phyloP scores from a whole-genome alignment of 2,329 filamentous ascomycete genomes.

The Pseudocercospora ulei region DNA sequence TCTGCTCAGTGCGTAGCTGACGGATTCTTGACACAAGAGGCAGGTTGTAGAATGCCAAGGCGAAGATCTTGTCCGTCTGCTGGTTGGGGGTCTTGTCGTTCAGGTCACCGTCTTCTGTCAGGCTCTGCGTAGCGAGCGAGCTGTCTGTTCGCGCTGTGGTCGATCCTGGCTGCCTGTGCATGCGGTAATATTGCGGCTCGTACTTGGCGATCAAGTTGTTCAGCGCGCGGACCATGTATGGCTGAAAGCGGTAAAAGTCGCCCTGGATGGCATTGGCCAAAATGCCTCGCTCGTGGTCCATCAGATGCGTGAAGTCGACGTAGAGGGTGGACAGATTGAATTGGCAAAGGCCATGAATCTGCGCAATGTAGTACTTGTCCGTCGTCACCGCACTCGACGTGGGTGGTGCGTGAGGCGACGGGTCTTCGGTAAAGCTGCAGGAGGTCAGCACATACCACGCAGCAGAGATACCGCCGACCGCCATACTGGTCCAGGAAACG shows the following conservation, averaged over 20 bases:
- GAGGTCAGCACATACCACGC: slow-evolving; percentile 12
- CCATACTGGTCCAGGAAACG: slow-evolving; percentile 65
- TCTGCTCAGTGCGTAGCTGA: slow-evolving; percentile 75
- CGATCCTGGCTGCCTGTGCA: slow-evolving; percentile 74
- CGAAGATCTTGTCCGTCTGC: slow-evolving; percentile 93
- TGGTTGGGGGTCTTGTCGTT: slow-evolving; percentile 75
- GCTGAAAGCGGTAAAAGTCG: slow-evolving; percentile 90
- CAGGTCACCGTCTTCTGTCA: slow-evolving; percentile 50
- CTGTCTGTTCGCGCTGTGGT: slow-evolving; percentile 59
- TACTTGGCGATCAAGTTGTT: slow-evolving; percentile 92
- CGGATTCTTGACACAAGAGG: slow-evolving; percentile 78
- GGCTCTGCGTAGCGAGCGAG: slow-evolving; percentile 48
- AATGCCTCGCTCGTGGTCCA: slow-evolving; percentile 64
- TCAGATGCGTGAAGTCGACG: slow-evolving; percentile 76
- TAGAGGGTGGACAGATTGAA: slow-evolving; percentile 76
- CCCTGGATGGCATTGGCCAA: slow-evolving; percentile 77
- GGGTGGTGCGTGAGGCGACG: slow-evolving; percentile 53
- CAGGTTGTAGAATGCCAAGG: slow-evolving; percentile 85
- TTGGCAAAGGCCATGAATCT: slow-evolving; percentile 65
- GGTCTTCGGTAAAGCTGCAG: slow-evolving; percentile 56
- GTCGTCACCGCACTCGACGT: slow-evolving; percentile 62
- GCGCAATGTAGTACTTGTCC: slow-evolving; percentile 75
- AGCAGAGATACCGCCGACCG: slow-evolving; percentile 6
- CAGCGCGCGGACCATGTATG: slow-evolving; percentile 77
- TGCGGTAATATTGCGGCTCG: slow-evolving; percentile 85